phyloP scores from a whole-genome alignment of 208 protist genomes.

The Crithidia acanthocephali region DNA sequence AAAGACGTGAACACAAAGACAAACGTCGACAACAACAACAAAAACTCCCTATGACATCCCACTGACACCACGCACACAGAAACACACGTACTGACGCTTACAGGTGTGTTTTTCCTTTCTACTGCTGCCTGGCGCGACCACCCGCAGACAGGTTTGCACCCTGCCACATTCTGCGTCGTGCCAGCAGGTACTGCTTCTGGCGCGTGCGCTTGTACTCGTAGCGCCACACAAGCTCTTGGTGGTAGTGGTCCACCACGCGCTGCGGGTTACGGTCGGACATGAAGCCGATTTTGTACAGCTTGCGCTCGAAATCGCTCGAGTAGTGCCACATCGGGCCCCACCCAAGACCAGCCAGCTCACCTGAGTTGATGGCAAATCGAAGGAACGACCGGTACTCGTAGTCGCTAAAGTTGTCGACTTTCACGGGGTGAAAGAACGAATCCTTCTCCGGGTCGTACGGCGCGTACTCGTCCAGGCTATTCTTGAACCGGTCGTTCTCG shows the following conservation, averaged over 20 bases:
- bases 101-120: not conserved
- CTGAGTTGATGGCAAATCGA: conserved; percentile 90
- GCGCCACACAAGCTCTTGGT: conserved; percentile 92
- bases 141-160: not conserved
- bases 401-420: conserved; percentile 90
- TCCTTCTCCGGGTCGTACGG: conserved; percentile 90
- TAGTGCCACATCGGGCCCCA: conserved; percentile 94
- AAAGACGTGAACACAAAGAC: too few relatives aligned
- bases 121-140: conserved; percentile 2
- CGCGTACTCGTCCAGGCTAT: conserved; percentile 90
- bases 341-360: conserved; percentile 89
- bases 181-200: conserved; percentile 92
- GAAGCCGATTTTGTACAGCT: conserved; percentile 94
- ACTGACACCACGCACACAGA: too few relatives aligned
- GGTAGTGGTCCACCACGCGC: conserved; percentile 91
- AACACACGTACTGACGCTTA: too few relatives aligned
- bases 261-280: conserved; percentile 91
- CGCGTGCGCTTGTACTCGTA: conserved; percentile 89
- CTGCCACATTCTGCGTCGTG: conserved; percentile 42
- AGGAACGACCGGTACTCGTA: conserved; percentile 91
- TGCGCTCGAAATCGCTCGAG: conserved; percentile 91
- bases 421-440: conserved; percentile 87
- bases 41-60: too few relatives aligned
- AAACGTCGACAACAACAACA: too few relatives aligned
- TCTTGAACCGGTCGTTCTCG: conserved; percentile 78